These are phyloP conservation scores for Apophysomyces elegans DNA, from an alignment of 371 early-diverging fungal genomes.

Conservation along the genomic window DNA sequence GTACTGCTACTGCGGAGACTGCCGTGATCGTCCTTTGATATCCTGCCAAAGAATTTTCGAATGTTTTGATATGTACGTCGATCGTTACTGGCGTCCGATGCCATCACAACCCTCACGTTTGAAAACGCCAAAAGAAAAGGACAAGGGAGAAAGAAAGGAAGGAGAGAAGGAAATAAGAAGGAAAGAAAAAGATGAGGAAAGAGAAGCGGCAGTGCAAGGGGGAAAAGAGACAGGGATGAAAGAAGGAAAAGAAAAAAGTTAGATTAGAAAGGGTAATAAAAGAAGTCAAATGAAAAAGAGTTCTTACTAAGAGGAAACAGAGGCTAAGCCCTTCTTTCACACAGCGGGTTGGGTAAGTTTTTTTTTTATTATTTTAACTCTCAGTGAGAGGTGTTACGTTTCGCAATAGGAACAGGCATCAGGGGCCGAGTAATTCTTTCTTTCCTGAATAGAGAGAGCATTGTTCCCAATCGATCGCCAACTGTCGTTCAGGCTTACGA, in stretches of 20 bases:
- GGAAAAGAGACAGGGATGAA: too few species aligned
- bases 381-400: conserved; percentile 9
- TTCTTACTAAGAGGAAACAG: not conserved
- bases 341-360: not conserved
- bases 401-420: conserved; percentile 2
- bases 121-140: not conserved
- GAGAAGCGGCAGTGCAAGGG: too few species aligned
- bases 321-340: not conserved
- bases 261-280: too few species aligned
- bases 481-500: conserved; percentile 21
- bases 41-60: conserved; percentile 1
- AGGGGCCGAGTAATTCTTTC: conserved; percentile 8
- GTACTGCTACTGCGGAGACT: conserved; percentile 1
- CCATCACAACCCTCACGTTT: conserved; percentile 1
- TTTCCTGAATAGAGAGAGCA: conserved; percentile 20
- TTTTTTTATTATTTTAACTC: conserved; percentile 7
- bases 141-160: not conserved
- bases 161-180: not conserved
- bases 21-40: conserved; percentile 2
- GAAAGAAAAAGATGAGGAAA: not conserved
- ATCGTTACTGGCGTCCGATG: conserved; percentile 7
- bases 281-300: not conserved
- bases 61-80: conserved; percentile 3
- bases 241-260: too few species aligned
- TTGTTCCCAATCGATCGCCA: conserved; percentile 43